Conservation (phyloP, 345 rosid genomes). For the Euphorbia peplus region DNA sequence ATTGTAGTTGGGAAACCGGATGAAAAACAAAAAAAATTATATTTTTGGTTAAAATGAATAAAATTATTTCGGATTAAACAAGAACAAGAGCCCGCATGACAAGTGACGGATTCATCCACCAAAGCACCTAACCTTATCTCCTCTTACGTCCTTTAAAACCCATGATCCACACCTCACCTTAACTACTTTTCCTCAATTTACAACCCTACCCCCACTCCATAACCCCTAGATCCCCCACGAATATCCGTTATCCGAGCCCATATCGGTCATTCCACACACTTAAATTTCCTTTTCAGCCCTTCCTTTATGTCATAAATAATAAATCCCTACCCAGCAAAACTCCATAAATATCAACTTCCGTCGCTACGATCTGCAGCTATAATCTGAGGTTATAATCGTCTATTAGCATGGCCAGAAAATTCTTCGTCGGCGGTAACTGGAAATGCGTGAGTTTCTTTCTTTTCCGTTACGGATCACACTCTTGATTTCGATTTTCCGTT, state of each 20-base stretch:
- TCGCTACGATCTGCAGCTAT: neutral
- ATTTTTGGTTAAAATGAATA: too few species aligned
- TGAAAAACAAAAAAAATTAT: too few species aligned
- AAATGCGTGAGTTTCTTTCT: conserved; percentile 66
- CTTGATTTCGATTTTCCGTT: neutral
- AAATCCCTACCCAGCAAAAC: neutral
- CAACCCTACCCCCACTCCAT: conserved; percentile 17
- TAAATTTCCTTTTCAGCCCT: conserved; percentile 15
- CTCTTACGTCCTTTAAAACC: conserved; percentile 2
- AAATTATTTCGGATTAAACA: neutral
- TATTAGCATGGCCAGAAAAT: conserved; percentile 61
- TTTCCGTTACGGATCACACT: neutral
- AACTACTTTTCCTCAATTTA: neutral
- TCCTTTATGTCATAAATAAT: neutral
- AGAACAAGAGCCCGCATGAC: neutral
- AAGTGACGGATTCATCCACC: neutral
- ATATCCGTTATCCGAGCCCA: conserved; percentile 10
- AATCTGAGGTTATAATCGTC: conserved; percentile 22
- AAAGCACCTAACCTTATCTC: too few species aligned
- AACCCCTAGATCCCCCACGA: neutral
- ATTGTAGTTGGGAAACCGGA: too few species aligned
- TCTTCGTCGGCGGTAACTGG: conserved; percentile 98
- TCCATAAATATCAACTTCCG: neutral
- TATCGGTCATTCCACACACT: neutral
- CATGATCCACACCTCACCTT: neutral